Conservation (phyloP, 31 red algal genomes). For the Endocladia muricata region DNA sequence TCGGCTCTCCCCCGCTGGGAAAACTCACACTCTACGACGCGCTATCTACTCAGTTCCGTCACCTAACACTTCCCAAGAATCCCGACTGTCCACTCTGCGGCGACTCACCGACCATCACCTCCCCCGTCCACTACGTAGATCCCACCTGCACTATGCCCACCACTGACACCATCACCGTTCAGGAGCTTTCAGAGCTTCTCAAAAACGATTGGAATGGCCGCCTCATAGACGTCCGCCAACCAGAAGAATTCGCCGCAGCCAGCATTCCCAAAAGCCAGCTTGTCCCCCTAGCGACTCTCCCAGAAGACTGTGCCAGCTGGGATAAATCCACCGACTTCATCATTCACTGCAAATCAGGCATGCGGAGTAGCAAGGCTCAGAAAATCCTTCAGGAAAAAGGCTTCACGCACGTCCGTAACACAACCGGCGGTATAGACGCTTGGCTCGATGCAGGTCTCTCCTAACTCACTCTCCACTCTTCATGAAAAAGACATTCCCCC, state of each 20-base stretch:
- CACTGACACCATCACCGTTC: conserved; percentile 1
- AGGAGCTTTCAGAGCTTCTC: conserved; percentile 19
- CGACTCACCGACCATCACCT: not conserved
- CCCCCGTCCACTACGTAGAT: conserved; percentile 17
- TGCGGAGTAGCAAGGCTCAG: not conserved
- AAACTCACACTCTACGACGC: conserved; percentile 80
- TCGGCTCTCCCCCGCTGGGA: conserved; percentile 21
- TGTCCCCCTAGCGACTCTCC: not conserved
- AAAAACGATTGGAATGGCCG: not conserved
- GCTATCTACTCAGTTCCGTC: conserved; percentile 40
- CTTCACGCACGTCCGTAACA: not conserved
- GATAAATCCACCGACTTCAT: not conserved
- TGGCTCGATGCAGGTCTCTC: too few species aligned
- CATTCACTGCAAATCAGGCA: not conserved
- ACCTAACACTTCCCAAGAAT: conserved; percentile 52
- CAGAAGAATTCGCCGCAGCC: conserved; percentile 23
- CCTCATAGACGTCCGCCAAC: conserved; percentile 51
- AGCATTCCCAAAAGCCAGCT: not conserved
- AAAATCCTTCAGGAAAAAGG: not conserved
- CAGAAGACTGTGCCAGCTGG: not conserved
- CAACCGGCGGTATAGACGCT: not conserved
- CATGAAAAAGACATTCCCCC: not conserved
- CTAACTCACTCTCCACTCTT: too few species aligned
- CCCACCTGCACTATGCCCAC: not conserved
- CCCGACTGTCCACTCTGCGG: conserved; percentile 44